Base-by-base conservation (phyloP, 108 stramenopile genomes). In the Schizochytrium sp. region DNA sequence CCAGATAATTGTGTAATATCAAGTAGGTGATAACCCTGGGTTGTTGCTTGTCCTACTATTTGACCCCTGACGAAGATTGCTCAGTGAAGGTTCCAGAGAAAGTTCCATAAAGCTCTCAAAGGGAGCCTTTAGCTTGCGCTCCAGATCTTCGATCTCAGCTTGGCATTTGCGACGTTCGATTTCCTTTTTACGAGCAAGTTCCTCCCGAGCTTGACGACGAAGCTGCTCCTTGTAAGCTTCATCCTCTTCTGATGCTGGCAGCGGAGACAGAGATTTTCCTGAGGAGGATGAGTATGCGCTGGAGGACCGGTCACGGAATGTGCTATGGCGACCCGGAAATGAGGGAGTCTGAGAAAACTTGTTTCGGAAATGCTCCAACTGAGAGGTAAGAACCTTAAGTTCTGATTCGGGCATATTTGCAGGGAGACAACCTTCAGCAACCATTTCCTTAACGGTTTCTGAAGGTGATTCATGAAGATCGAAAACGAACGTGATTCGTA, bases 381-480 rank as follows among this genome's bases (percentile, higher is more conserved):
- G 76, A 10, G 76, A 0, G 47, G 76, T 55, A 53, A 83, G 47
- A 1, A 49, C 76, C 50, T 28, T 49, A 40, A 49, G 76, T 53
- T 83, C 76, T 17, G 45, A 13, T 19, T 56, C 50, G 8, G 76
- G 76, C 76, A 83, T 10, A 53, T 28, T 55, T 47, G 76, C 10
- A 13, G 76, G 76, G 8, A 83, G 76, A 12, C 17, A 10, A 40
- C 76, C 76, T 50, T 83, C 76, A 7, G 12, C 15, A 28, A 55
- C 53, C 76, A 83, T 83, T 28, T 83, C 76, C 28, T 40, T 13
- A 5, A 83, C 76, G 2, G 76, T 83, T 38, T 83, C 76, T n/a
- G 53, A 83, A 53, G 76, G 50, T 5, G 47, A 55, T 40, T 83
- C 76, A 38, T 17, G 28, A 38, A 83, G 76, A 28, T 83, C 53